Evolutionary conservation across 805 yeast genomes (phyloP).

Genomic region (Yamadazyma sp.): DNA sequence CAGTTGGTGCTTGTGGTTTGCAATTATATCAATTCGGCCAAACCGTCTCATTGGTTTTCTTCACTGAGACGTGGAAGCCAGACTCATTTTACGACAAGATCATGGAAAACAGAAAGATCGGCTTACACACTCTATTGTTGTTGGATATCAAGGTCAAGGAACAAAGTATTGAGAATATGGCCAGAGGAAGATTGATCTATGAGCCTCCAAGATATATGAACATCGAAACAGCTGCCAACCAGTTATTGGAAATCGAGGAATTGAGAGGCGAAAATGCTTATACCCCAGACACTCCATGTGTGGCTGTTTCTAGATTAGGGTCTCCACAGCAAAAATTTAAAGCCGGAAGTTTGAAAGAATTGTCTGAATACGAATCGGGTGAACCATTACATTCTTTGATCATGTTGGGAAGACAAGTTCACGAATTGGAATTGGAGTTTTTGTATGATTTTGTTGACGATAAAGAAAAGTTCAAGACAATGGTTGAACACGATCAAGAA

Average conservation of each 20-base stretch:
- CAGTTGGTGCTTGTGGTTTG: conserved; percentile 96
- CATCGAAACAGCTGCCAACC: conserved; percentile 85
- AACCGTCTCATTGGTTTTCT: conserved; percentile 93
- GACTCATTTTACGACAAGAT: conserved; percentile 91
- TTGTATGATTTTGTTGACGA: conserved; percentile 74
- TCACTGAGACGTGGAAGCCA: conserved; percentile 95
- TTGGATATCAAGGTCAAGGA: conserved; percentile 96
- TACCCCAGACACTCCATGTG: conserved; percentile 85
- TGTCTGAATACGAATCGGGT: conserved; percentile 84
- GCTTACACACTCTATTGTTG: conserved; percentile 85
- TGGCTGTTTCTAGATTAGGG: conserved; percentile 89
- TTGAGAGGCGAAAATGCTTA: conserved; percentile 73
- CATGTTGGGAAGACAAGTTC: conserved; percentile 89
- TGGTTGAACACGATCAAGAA: conserved; percentile 60
- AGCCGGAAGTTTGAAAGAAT: conserved; percentile 78
- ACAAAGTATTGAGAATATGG: conserved; percentile 91
- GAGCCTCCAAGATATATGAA: conserved; percentile 98
- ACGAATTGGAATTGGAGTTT: conserved; percentile 87
- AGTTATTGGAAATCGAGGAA: conserved; percentile 85
- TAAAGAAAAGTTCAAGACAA: conserved; percentile 46
- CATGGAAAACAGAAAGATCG: conserved; percentile 84
- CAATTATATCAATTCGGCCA: conserved; percentile 96
- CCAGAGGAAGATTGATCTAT: conserved; percentile 85
- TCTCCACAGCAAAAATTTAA: conserved; percentile 79
- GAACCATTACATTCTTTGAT: conserved; percentile 92